Conservation (phyloP, 116 monocot species). For the Posidonia oceanica region DNA sequence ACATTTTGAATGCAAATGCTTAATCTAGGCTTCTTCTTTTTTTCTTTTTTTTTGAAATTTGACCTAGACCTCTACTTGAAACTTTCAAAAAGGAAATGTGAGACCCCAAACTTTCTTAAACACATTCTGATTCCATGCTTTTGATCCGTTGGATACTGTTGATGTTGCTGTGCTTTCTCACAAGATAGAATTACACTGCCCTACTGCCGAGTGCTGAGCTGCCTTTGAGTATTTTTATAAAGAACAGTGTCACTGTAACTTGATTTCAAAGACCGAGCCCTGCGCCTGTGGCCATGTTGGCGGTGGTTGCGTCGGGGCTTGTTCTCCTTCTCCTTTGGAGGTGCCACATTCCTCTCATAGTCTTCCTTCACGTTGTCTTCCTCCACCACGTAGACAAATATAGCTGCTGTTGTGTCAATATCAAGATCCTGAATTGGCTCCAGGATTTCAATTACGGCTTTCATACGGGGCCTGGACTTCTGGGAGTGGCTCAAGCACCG, state of each 20-base stretch:
- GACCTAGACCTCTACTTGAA: too few relatives aligned
- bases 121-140: too few relatives aligned
- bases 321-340: neutral
- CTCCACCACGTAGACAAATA: constrained; percentile 22
- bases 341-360: neutral
- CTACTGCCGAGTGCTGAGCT: neutral
- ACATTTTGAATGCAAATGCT: too few relatives aligned
- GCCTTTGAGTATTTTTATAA: constrained; percentile 2
- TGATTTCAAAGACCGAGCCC: constrained; percentile 2
- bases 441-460: constrained; percentile 23
- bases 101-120: too few relatives aligned
- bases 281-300: neutral
- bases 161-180: too few relatives aligned
- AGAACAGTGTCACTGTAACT: constrained; percentile 13
- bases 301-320: neutral
- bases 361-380: constrained; percentile 10
- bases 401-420: constrained; percentile 14
- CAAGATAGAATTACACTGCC: neutral
- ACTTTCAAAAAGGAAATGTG: too few relatives aligned
- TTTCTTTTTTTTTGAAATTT: too few relatives aligned
- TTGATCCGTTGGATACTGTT: too few relatives aligned
- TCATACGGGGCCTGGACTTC: constrained; percentile 32
- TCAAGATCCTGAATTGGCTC: constrained; percentile 34
- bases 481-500: constrained; percentile 35
- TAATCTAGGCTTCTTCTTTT: too few relatives aligned